These are phyloP conservation scores for Haplographium delicatum DNA, from an alignment of 495 filamentous ascomycete genomes.

Conservation along the genomic window DNA sequence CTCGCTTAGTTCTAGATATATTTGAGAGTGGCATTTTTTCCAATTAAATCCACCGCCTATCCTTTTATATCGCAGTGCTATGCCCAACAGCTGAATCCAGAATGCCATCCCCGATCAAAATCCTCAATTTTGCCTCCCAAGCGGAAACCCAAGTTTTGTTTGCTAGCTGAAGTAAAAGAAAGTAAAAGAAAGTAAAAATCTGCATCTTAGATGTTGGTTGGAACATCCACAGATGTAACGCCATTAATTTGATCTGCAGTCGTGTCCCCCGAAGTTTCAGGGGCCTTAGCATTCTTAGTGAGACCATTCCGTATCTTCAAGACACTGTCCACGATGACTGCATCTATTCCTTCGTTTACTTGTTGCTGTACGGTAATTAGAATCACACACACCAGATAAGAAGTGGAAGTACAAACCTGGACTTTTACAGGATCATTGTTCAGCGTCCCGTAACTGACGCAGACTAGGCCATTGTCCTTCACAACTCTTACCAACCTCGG, in stretches of 20 bases:
- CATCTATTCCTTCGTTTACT: slow-evolving; percentile 93
- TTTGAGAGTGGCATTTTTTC: too few species aligned
- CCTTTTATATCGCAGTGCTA: too few species aligned
- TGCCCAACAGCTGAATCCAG: too few species aligned
- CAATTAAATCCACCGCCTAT: too few species aligned
- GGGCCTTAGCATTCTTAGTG: slow-evolving; percentile 27
- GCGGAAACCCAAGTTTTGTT: too few species aligned
- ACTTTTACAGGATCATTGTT: slow-evolving; percentile 87
- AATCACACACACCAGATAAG: not conserved
- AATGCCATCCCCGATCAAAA: too few species aligned
- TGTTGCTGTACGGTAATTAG: slow-evolving; percentile 52
- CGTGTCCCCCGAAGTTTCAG: not conserved
- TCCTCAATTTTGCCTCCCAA: too few species aligned
- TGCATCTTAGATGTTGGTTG: not conserved
- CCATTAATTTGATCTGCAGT: not conserved
- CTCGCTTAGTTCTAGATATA: too few species aligned
- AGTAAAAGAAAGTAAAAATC: too few species aligned
- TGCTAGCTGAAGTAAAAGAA: too few species aligned
- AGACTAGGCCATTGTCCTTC: slow-evolving; percentile 89
- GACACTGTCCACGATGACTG: slow-evolving; percentile 92
- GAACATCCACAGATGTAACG: not conserved
- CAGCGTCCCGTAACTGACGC: slow-evolving; percentile 84
- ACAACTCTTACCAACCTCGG: slow-evolving; percentile 93
- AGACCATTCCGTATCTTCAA: slow-evolving; percentile 62
- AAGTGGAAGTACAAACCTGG: slow-evolving; percentile 51